These are phyloP conservation scores for Penicillium freii DNA, from an alignment of 2,329 filamentous ascomycete species.

Conservation along the genomic window DNA sequence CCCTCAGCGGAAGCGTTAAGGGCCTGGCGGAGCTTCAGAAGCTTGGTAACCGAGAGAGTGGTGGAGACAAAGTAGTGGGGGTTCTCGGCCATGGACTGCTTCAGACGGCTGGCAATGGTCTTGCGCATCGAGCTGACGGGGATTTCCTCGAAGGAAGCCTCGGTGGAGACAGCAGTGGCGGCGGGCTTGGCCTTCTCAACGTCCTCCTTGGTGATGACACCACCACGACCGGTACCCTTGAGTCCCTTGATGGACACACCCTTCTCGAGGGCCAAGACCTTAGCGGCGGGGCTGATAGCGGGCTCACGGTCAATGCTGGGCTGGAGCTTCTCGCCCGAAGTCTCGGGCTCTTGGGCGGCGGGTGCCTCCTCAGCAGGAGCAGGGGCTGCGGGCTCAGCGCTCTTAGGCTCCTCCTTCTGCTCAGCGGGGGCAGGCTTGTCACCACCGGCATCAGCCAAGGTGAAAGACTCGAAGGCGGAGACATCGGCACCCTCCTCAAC, in stretches of 20 bases:
- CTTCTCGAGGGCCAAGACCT: constrained; percentile 81
- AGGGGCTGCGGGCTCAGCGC: constrained; percentile 49
- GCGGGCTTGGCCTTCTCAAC: constrained; percentile 78
- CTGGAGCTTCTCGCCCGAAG: constrained; percentile 74
- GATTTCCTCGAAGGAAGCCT: constrained; percentile 74
- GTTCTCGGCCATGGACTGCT: constrained; percentile 86
- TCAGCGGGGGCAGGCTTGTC: constrained; percentile 66
- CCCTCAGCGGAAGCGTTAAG: constrained; percentile 86
- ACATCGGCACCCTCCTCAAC: constrained; percentile 89
- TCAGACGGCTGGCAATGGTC: constrained; percentile 88
- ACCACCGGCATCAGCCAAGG: constrained; percentile 84
- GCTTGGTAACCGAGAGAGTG: constrained; percentile 86
- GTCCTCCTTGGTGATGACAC: constrained; percentile 87
- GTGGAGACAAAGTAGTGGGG: constrained; percentile 97
- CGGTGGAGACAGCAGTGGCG: constrained; percentile 52
- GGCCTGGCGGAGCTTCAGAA: constrained; percentile 91
- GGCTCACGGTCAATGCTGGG: constrained; percentile 79
- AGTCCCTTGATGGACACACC: constrained; percentile 72
- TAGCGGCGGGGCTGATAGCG: constrained; percentile 68
- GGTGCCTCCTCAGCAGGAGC: constrained; percentile 59
- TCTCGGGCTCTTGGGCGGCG: constrained; percentile 65
- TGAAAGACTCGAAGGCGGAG: constrained; percentile 83
- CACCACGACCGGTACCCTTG: constrained; percentile 83
- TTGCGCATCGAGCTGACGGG: constrained; percentile 94
- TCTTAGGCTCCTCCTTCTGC: constrained; percentile 58